A percentile compares a stretch with the other conserved stretches of the same genome.
Evolutionary conservation across 78 protist genomes (phyloP).

Genomic region (Monocercomonoides exilis): DNA sequence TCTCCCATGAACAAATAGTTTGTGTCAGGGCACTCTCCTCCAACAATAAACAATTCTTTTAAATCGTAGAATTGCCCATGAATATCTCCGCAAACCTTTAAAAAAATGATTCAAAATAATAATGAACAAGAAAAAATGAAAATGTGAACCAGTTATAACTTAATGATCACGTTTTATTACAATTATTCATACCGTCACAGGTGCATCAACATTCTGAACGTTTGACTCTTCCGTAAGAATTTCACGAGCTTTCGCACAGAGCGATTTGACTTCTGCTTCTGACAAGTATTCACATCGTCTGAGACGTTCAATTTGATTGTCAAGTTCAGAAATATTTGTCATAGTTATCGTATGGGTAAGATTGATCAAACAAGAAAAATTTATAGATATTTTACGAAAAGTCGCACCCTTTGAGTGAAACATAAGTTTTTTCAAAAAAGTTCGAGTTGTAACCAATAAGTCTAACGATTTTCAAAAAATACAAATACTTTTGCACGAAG

Average conservation of each 20-base stretch:
- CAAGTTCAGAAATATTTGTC: constrained; percentile 50
- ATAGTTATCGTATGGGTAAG: no score
- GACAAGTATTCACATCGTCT: constrained; percentile 71
- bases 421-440: no score
- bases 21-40: constrained; percentile 88
- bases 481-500: no score
- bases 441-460: no score
- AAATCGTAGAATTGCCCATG: constrained; percentile 99
- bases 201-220: constrained; percentile 88
- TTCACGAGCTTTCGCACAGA: constrained; percentile 92
- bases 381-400: no score
- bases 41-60: constrained; percentile 86
- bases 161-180: background rate
- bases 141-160: background rate
- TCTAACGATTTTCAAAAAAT: no score
- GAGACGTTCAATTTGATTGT: constrained; percentile 84
- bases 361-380: no score
- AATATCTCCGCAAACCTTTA: constrained; percentile 97
- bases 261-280: constrained; percentile 86
- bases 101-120: background rate
- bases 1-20: constrained; percentile 97
- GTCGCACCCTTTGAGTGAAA: no score
- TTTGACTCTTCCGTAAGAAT: constrained; percentile 91
- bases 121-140: background rate
- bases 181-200: constrained; percentile 83